Evolutionary conservation across 257 asterid species (phyloP), one percentile per base, ranked within the genome.

Genomic region (Nicotiana knightiana): DNA sequence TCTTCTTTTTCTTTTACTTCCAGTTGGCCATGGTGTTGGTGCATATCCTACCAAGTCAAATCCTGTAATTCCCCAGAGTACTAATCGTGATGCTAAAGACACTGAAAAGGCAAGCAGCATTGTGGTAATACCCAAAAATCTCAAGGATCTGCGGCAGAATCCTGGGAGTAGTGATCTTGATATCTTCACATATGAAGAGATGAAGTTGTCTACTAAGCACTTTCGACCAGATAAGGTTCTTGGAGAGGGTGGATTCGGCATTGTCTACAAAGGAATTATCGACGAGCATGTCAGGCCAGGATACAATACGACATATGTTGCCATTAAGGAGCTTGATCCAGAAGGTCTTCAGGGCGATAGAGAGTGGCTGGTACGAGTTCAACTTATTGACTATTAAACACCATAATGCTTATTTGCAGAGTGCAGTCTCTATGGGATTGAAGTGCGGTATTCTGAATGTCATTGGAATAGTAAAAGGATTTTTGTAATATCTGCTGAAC

Each of bases 181-280:
- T 87, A 89, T 94, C 66, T 96, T 94, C 85, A 87, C 95, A 0
- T 96, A 96, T 81, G 97, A 93, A 82, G 98, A 96, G 91, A 96
- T 94, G 99, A 90, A 88, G 83, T 80, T 94, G 92, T 98, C 97
- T 0, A 96, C 99, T 17, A 96, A 94, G 87, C 90, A 90, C 82
- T 96, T 96, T 80, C 90, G 96, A 26, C 97, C 94, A 13, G 88
- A 92, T 91, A 97, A 92, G 70, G 96, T 94, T 64, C 98, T 96
- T 15, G 98, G 99, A 37, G 94, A 90, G 85, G 98, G 99, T 81
- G 99, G 99, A 21, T 96, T 96, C 80, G 98, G 99, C 67, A 87
- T 89, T 18, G 98, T 96, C 61, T 96, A 94, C 82, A 94, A 91
- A 89, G 99, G 98, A 83, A 91, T 94, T n/a, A 83, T 96, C 63